Percentiles rank a stretch among this genome's conserved stretches.
Conservation (phyloP, 345 rosid species). For the Eutrema heterophyllum region DNA sequence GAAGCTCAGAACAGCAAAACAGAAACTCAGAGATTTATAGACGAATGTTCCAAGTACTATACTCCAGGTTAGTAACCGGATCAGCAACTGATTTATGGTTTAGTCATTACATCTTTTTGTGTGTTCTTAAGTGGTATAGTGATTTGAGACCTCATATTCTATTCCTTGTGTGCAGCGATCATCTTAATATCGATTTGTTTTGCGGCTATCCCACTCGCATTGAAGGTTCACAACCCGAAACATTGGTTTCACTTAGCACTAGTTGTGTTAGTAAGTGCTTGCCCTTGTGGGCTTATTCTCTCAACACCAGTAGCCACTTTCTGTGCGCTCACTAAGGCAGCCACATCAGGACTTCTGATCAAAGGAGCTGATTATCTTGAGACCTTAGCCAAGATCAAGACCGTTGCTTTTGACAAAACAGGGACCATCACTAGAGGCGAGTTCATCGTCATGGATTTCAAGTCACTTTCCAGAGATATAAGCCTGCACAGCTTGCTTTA, state of each 20-base stretch:
- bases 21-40: constrained; percentile 65
- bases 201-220: constrained; percentile 60
- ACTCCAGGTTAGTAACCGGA: constrained; percentile 59
- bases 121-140: background rate
- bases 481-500: constrained; percentile 43
- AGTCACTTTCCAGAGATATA: constrained; percentile 40
- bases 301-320: constrained; percentile 92
- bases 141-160: background rate
- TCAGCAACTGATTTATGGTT: background rate
- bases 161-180: constrained; percentile 9
- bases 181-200: constrained; percentile 20
- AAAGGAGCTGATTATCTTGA: constrained; percentile 88
- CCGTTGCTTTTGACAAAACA: constrained; percentile 79
- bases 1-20: constrained; percentile 90
- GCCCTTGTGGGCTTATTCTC: constrained; percentile 88
- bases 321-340: constrained; percentile 88
- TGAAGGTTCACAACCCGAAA: constrained; percentile 35
- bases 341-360: constrained; percentile 71
- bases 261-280: constrained; percentile 85
- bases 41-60: constrained; percentile 67
- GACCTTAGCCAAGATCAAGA: constrained; percentile 63
- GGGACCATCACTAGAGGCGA: constrained; percentile 92
- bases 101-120: background rate
- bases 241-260: constrained; percentile 78
- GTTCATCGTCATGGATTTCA: constrained; percentile 66